A percentile compares a stretch with the other conserved stretches of the same genome.
Conservation (phyloP, 1,284 basidiomycete species). For the Wolfiporia cocos region DNA sequence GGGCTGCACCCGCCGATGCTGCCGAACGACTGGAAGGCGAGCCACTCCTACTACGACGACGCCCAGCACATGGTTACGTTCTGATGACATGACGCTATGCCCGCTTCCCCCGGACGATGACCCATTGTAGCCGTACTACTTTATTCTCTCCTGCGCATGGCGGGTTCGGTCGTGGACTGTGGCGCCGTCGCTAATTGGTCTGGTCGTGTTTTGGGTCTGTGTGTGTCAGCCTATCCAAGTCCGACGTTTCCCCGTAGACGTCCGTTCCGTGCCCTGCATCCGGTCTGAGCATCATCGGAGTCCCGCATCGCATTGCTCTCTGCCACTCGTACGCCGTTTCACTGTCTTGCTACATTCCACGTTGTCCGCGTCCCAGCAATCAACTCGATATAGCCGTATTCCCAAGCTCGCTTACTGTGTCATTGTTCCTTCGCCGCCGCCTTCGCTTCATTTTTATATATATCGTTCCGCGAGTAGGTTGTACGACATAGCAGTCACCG, state of each 20-base stretch:
- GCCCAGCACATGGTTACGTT: slow-evolving; percentile 24
- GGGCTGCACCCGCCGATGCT: slow-evolving; percentile 35
- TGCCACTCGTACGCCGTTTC: slow-evolving; percentile 3
- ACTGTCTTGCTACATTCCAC: slow-evolving; percentile 7
- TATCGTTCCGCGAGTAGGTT: slow-evolving; percentile 18
- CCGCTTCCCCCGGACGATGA: neutral
- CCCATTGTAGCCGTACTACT: neutral
- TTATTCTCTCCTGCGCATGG: slow-evolving; percentile 1
- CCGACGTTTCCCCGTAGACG: slow-evolving; percentile 17
- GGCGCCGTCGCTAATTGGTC: slow-evolving; percentile 3
- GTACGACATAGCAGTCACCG: slow-evolving; percentile 22
- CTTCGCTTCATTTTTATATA: slow-evolving; percentile 10
- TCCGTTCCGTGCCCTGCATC: slow-evolving; percentile 5
- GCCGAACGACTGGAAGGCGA: slow-evolving; percentile 28
- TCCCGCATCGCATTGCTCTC: slow-evolving; percentile 11
- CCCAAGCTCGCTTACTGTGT: slow-evolving; percentile 6
- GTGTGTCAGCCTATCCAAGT: slow-evolving; percentile 10
- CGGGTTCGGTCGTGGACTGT: slow-evolving; percentile 12
- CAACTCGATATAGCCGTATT: slow-evolving; percentile 15
- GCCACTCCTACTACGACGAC: slow-evolving; percentile 23
- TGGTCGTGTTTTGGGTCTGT: slow-evolving; percentile 3
- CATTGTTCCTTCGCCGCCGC: slow-evolving; percentile 5
- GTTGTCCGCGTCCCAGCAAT: slow-evolving; percentile 8
- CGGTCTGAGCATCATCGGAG: slow-evolving; percentile 15
- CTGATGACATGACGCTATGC: slow-evolving; percentile 10